Base-by-base conservation (phyloP, 257 asterid species). In the Fraxinus americana region DNA sequence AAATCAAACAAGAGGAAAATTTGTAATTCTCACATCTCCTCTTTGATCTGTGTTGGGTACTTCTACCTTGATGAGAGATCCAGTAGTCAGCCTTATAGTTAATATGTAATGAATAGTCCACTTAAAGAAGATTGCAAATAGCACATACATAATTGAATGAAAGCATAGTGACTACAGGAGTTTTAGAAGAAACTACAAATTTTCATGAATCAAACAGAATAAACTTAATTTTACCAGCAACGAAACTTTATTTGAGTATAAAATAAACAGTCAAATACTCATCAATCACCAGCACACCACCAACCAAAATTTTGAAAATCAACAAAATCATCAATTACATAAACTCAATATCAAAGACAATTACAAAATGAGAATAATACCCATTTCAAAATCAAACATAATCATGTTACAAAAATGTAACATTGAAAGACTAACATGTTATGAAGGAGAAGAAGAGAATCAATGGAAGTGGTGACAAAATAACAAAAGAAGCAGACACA, bases 21-120 rank as follows among this genome's bases (percentile, higher is more conserved):
- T 39, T 7, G 48, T 48, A 70, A 34, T 52, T 86, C 97, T 86
- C 77, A 93, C 98, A 82, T 89, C 52, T 83, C 99, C 98, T 89
- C 97, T 92, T 83, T 96, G 99, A 87, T 93, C 97, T 10, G 98
- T 96, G 84, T 96, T 96, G 52, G 99, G 99, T 70, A 92, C 98
- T 83, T 90, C 92, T 30, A 96, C 91, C 84, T 89, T 96, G 85
- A 96, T 91, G 79, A 98, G 99, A 76, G 99, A 84, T 74, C 99
- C 99, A 66, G 98, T 96, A 71, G 98, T 96, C 67, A 93, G 67
- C 72, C 99, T 98, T 93, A 83, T 79, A 86, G 71, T 35, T 45
- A 48, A 70, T 43, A 82, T 71, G 77, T 63, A 72, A 83, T 23
- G 34, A 70, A 79, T 78, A 87, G 48, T 69, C 29, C 48, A 48